Evolutionary conservation across 352 stramenopile species (phyloP).

Genomic region (Pseudoperonospora humuli): DNA sequence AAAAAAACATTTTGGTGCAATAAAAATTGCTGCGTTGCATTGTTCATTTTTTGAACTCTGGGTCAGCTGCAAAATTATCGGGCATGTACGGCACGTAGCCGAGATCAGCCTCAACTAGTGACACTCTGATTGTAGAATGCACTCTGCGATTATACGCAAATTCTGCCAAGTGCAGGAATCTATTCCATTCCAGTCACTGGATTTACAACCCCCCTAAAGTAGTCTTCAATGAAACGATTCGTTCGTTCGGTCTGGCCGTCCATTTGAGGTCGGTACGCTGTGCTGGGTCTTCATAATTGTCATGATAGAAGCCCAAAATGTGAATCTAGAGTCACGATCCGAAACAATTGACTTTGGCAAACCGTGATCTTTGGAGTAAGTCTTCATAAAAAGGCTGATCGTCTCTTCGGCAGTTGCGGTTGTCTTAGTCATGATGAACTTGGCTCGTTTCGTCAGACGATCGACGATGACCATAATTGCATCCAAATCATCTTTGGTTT

Average conservation of each 20-base stretch:
- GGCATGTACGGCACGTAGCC: constrained; percentile 6
- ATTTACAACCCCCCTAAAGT: constrained; percentile 4
- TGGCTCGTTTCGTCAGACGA: neutral
- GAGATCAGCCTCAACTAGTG: constrained; percentile 9
- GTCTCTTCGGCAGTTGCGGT: neutral
- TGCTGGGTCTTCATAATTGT: neutral
- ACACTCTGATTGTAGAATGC: constrained; percentile 6
- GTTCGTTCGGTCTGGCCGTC: constrained; percentile 8
- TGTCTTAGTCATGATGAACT: no score
- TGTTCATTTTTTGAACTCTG: no score
- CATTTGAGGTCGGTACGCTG: constrained; percentile 2
- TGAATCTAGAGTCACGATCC: constrained; percentile 1
- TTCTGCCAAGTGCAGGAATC: constrained; percentile 12
- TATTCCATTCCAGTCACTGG: constrained; percentile 13
- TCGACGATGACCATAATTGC: constrained; percentile 6
- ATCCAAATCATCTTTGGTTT: neutral
- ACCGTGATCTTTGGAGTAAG: constrained; percentile 4
- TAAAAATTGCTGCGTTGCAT: neutral
- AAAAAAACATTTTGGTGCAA: no score
- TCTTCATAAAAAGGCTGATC: neutral
- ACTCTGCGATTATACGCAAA: constrained; percentile 10
- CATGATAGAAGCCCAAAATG: neutral
- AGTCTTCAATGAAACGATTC: constrained; percentile 5
- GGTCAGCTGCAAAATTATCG: constrained; percentile 2
- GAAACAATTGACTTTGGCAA: constrained; percentile 2